Base-by-base conservation (phyloP, 2,329 filamentous ascomycete genomes). In the Fonsecaea multimorphosa region DNA sequence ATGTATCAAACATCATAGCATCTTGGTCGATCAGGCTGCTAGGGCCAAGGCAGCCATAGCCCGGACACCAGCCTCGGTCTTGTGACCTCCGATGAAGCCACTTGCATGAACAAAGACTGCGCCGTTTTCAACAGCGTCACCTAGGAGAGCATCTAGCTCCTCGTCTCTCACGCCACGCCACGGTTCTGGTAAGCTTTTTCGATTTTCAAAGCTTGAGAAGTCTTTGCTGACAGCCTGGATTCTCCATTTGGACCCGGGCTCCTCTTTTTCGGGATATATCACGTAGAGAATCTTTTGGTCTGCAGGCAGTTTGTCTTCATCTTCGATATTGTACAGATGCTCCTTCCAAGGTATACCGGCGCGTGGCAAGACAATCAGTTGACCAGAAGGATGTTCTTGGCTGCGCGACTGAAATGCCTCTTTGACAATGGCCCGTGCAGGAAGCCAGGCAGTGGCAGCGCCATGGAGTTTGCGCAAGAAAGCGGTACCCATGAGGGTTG, bases 41-140 rank as follows among this genome's bases (percentile, higher is more conserved):
- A 81, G 68, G 56, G 78, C 76, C 63, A 76, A 74, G 49, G 75
- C 72, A 59, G 93, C 93, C 92, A 98, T 96, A 64, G 88, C 87
- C 76, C 92, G 85, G 29, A 88, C 93, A 32, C 95, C 95, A 68
- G 96, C 92, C 74, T 91, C 95, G 0, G 91, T 96, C 84, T 91
- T 90, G 80, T 97, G 96, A 1, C 95, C 95, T 19, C 95, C 95
- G 75, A 98, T 98, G 80, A 99, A 99, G 31, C 95, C 95, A 60
- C 90, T 89, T 2, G 93, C 93, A 77, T 99, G 95, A 32, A 97
- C 91, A 77, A 99, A 99, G 31, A 99, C 89, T 68, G 91, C 89
- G 6, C 93, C 81, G 51, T 77, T 76, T 63, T 80, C 74, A n/a
- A 75, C 75, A 67, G 79, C 78, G 2, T 73, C 73, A 2, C 77